phyloP scores from a whole-genome alignment of 176 grass and related monocot species.

The Oryza glumipatula region DNA sequence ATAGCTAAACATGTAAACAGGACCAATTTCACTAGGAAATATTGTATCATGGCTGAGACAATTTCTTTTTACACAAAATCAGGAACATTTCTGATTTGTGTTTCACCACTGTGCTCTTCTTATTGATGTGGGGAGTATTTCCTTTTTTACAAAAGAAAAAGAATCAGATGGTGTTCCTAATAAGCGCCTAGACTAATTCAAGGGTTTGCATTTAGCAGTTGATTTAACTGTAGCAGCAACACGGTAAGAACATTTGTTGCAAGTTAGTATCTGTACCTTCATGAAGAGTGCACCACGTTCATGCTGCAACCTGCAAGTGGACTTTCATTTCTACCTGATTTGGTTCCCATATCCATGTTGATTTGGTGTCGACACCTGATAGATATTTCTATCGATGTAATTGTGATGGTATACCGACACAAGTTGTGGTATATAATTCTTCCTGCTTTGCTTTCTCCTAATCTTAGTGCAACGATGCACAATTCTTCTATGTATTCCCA shows the following conservation, averaged over 20 bases:
- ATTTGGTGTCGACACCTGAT: conserved; percentile 37
- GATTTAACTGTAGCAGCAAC: background rate
- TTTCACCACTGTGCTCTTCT: background rate
- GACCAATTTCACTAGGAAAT: background rate
- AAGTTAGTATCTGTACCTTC: conserved; percentile 24
- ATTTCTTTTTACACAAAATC: background rate
- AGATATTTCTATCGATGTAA: conserved; percentile 37
- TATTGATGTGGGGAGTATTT: background rate
- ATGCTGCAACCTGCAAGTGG: conserved; percentile 39
- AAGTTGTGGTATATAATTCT: conserved; percentile 40
- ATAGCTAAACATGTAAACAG: conserved; percentile 10
- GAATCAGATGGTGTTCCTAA: conserved; percentile 1
- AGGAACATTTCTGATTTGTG: background rate
- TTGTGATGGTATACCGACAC: background rate
- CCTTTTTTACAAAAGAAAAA: background rate
- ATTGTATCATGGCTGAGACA: conserved; percentile 2
- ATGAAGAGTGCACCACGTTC: conserved; percentile 33
- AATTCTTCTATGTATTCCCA: background rate
- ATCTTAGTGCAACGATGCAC: background rate
- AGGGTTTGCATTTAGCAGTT: background rate
- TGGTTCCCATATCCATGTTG: conserved; percentile 53
- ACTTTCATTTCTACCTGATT: conserved; percentile 45
- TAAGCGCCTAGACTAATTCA: background rate
- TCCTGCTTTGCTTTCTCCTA: background rate
- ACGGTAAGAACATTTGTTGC: conserved; percentile 4